These are phyloP conservation scores for Gautieria morchelliformis DNA, from an alignment of 768 basidiomycete genomes.

Conservation along the genomic window DNA sequence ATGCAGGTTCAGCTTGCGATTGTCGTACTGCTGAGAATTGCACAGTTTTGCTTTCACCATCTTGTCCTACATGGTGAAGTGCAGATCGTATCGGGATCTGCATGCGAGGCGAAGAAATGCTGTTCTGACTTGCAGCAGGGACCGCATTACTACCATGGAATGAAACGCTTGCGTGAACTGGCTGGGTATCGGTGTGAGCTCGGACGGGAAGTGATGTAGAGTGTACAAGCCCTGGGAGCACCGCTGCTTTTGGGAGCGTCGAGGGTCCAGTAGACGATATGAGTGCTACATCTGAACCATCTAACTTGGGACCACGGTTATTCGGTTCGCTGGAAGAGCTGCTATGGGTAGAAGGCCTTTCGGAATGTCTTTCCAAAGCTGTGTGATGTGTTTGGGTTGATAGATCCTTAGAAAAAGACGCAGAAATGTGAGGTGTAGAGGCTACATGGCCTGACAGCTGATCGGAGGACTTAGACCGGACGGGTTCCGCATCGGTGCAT, in stretches of 20 bases:
- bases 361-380: neutral
- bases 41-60: conserved; percentile 20
- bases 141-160: no score
- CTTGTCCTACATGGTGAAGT: conserved; percentile 27
- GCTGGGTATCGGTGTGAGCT: neutral
- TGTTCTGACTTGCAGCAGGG: neutral
- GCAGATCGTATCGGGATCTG: neutral
- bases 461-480: neutral
- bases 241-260: neutral
- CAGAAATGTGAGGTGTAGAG: neutral
- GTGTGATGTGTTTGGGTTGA: neutral
- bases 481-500: neutral
- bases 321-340: neutral
- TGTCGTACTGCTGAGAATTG: conserved; percentile 13
- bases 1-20: conserved; percentile 30
- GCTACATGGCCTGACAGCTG: neutral
- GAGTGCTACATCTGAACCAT: neutral
- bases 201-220: neutral
- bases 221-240: neutral
- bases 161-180: neutral
- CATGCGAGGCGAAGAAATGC: neutral
- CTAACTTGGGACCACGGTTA: neutral
- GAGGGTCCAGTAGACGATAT: neutral
- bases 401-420: neutral
- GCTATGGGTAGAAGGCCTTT: neutral